Base-by-base conservation (phyloP, 148 eudicot species). In the Chenopodium quinoa region DNA sequence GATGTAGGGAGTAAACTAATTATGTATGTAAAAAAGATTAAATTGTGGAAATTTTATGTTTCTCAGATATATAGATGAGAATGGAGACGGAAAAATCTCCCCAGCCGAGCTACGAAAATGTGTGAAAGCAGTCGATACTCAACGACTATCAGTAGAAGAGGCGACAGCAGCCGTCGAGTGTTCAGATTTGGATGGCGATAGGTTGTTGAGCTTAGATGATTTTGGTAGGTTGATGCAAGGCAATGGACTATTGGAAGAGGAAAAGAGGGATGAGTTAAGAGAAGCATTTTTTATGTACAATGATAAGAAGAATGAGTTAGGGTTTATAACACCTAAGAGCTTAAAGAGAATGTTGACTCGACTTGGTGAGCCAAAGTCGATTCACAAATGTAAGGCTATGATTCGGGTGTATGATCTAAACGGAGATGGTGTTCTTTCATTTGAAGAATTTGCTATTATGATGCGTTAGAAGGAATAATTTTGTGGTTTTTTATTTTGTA, bases 341-440 rank as follows among this genome's bases (percentile, higher is more conserved):
- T 83, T 91, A 86, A 88, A 73, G 82, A 82, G 66, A 75, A 84
- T 89, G 88, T 62, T 91, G 75, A 84, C 85, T 58, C 62, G 87
- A 71, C 77, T 90, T 7, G 90, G 90, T 0, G 88, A 88, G 60
- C 52, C 73, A 14, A 84, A 60, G 50, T 44, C 84, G 25, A 48
- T 81, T 31, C 75, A 70, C 27, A 27, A 27, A 27, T 27, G 27
- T 71, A 72, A 77, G 71, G 79, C 20, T 11, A 90, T 90, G 91
- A 90, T 90, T 20, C 68, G 69, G 4, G 65, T 32, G 58, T 89
- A 79, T 65, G 90, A 89, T 71, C 63, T 87, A 37, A 78, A 91
- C 66, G 91, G 89, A 0, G 91, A 89, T 84, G 94, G 94, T 0
- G 88, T 91, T 2, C 86, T 89, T 13, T 76, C 77, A 37, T 90